Evolutionary conservation across 1,284 basidiomycete genomes (phyloP).

Genomic region (Vanrija humicola): DNA sequence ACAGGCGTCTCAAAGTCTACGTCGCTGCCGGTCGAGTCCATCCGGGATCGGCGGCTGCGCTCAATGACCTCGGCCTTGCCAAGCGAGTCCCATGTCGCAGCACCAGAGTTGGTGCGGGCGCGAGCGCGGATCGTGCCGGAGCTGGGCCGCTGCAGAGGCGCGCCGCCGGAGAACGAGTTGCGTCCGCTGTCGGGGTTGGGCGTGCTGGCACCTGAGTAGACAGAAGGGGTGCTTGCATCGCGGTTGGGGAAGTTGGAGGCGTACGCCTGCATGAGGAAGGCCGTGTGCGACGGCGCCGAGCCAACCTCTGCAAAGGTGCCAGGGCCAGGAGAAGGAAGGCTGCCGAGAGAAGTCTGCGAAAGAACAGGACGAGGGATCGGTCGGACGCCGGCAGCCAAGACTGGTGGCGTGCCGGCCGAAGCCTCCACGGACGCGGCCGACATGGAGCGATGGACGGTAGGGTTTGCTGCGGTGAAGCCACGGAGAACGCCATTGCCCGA

Average conservation of each 20-base stretch:
- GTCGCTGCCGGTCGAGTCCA: constrained; percentile 1
- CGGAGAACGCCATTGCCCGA: constrained; percentile 22
- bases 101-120: constrained; percentile 24
- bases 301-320: constrained; percentile 26
- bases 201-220: background rate
- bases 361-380: constrained; percentile 30
- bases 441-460: constrained; percentile 12
- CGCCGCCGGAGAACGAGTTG: too few species aligned
- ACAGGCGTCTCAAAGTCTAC: too few species aligned
- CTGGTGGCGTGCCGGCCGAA: background rate
- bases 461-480: constrained; percentile 28
- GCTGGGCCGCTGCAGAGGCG: background rate
- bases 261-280: constrained; percentile 34
- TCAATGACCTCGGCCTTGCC: constrained; percentile 29
- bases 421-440: constrained; percentile 18
- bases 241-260: constrained; percentile 37
- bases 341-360: constrained; percentile 37
- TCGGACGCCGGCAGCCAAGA: constrained; percentile 6
- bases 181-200: background rate
- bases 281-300: constrained; percentile 34
- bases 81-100: constrained; percentile 39
- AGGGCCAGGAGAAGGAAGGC: constrained; percentile 13
- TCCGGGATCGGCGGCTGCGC: background rate
- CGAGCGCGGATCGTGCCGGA: constrained; percentile 13
- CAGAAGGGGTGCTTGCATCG: constrained; percentile 10